phyloP scores from a whole-genome alignment of 352 stramenopile species.

The Phytophthora idaei region DNA sequence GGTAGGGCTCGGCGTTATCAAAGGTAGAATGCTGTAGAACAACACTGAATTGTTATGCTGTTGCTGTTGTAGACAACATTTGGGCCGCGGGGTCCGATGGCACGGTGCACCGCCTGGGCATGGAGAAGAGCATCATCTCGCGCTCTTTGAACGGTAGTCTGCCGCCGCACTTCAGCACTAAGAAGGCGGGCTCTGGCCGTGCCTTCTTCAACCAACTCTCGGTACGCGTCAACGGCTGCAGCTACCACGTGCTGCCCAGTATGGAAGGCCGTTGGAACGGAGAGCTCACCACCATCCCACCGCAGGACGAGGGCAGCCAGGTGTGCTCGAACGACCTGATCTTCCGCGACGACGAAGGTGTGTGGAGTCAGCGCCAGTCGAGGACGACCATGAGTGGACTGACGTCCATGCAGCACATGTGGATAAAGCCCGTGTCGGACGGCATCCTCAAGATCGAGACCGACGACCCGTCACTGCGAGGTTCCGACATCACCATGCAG shows the following conservation, averaged over 20 bases:
- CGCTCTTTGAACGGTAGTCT: conserved; percentile 53
- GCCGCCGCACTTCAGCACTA: conserved; percentile 57
- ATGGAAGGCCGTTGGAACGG: conserved; percentile 90
- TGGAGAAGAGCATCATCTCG: conserved; percentile 87
- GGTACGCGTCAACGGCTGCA: conserved; percentile 85
- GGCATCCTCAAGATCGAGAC: conserved; percentile 89
- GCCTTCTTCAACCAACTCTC: conserved; percentile 90
- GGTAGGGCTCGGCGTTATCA: conserved; percentile 4
- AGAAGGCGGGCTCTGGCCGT: conserved; percentile 57
- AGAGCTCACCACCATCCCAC: conserved; percentile 73
- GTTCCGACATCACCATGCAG: conserved; percentile 88
- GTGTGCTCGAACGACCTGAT: conserved; percentile 88
- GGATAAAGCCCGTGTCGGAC: conserved; percentile 88
- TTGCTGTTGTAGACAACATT: conserved; percentile 65
- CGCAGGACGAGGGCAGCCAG: conserved; percentile 80
- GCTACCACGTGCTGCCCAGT: conserved; percentile 83
- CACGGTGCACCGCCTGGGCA: conserved; percentile 78
- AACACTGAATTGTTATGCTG: conserved; percentile 9
- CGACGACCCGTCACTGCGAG: conserved; percentile 77
- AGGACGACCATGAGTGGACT: conserved; percentile 86
- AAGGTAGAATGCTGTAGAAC: conserved; percentile 6
- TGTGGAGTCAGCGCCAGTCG: conserved; percentile 88
- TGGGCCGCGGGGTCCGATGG: conserved; percentile 80
- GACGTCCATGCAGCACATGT: conserved; percentile 88
- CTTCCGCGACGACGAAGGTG: conserved; percentile 85